Evolutionary conservation across 2,329 filamentous ascomycete genomes (phyloP).

Genomic region (Talaromyces atroroseus): DNA sequence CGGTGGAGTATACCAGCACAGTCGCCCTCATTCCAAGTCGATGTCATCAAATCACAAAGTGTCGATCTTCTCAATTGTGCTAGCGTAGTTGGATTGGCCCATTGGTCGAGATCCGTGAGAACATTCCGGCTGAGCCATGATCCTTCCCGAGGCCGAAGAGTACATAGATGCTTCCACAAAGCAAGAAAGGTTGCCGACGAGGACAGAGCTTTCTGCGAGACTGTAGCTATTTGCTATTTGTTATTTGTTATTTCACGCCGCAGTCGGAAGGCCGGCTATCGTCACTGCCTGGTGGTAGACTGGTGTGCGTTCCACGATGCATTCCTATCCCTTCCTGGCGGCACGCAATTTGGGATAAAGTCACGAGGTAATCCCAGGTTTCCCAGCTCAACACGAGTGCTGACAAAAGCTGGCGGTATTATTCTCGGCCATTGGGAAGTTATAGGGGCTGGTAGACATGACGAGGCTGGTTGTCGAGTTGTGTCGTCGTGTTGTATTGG

Average conservation of each 20-base stretch:
- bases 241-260: too few relatives aligned
- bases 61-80: not conserved
- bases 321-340: conserved; percentile 9
- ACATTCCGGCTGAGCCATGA: conserved; percentile 9
- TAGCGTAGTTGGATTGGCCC: not conserved
- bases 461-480: not conserved
- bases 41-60: not conserved
- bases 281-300: not conserved
- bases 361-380: not conserved
- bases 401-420: too few relatives aligned
- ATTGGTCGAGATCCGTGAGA: not conserved
- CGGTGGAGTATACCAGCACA: conserved; percentile 1
- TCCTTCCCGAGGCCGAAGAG: too few relatives aligned
- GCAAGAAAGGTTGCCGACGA: not conserved
- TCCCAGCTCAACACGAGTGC: too few relatives aligned
- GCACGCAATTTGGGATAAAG: not conserved
- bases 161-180: too few relatives aligned
- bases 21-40: conserved; percentile 6
- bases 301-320: not conserved
- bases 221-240: too few relatives aligned
- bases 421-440: not conserved
- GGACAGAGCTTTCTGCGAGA: not conserved
- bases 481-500: not conserved
- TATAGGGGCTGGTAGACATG: not conserved
- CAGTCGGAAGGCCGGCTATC: not conserved